Conservation (phyloP, 805 yeast species). For the Saccharomycopsis javanensis region DNA sequence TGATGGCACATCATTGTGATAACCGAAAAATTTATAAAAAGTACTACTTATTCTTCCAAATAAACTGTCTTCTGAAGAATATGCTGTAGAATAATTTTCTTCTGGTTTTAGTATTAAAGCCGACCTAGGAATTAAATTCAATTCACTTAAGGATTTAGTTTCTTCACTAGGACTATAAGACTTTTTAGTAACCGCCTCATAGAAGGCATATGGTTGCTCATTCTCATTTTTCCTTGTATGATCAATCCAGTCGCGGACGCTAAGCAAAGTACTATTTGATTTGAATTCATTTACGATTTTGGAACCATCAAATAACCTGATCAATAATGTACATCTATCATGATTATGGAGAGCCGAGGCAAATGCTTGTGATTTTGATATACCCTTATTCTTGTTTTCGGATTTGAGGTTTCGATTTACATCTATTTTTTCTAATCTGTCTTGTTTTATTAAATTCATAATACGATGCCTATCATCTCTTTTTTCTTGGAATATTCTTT, state of each 20-base stretch:
- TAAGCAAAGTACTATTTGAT: slow-evolving; percentile 36
- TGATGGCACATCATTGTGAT: slow-evolving; percentile 5
- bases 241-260: slow-evolving; percentile 57
- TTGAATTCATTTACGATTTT: slow-evolving; percentile 43
- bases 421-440: slow-evolving; percentile 37
- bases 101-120: slow-evolving; percentile 65
- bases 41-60: slow-evolving; percentile 28
- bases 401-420: not conserved
- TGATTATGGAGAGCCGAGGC: not conserved
- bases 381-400: not conserved
- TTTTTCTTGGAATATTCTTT: slow-evolving; percentile 29
- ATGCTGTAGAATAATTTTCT: slow-evolving; percentile 25
- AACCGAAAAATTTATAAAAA: slow-evolving; percentile 28
- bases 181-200: slow-evolving; percentile 48
- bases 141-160: slow-evolving; percentile 37
- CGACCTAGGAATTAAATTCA: slow-evolving; percentile 63
- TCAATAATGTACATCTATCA: slow-evolving; percentile 30
- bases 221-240: slow-evolving; percentile 36
- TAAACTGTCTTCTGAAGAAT: slow-evolving; percentile 23
- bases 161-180: slow-evolving; percentile 59
- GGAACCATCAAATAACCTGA: slow-evolving; percentile 60
- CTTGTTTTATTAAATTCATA: slow-evolving; percentile 41
- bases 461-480: slow-evolving; percentile 48
- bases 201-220: slow-evolving; percentile 36
- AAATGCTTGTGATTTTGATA: not conserved